Base-by-base conservation (phyloP, 495 filamentous ascomycete species). In the Aspergillus avenaceus region DNA sequence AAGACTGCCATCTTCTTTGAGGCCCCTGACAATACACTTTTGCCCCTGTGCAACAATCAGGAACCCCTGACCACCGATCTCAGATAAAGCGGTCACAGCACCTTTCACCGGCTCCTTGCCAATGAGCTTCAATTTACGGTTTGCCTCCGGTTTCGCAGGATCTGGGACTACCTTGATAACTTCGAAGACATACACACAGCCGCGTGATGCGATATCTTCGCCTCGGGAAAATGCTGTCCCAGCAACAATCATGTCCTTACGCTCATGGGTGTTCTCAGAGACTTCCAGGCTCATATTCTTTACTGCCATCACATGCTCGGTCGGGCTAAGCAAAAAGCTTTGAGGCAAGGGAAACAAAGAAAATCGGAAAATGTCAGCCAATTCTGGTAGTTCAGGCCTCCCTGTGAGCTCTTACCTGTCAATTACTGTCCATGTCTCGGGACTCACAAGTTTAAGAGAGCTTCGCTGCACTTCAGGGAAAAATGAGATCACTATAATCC, bases 11-110 rank as follows among this genome's bases (percentile, higher is more conserved):
- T 99, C 93, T 68, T 97, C 93, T 60, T 97, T 97, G 0, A 99
- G 75, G 29, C 93, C 93, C 42, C 93, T 77, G 2, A 99, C 90
- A 87, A 97, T 93, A 63, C 89, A 87, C 61, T 99, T 99, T 59
- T 97, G 93, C 2, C 93, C 93, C 62, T 99, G 95, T 0, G 91
- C 90, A 12, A 87, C 85, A 31, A 96, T 82, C 69, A 97, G 77
- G 50, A 96, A 87, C 0, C 92, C 92, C 60, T 97, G 91, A 0
- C 85, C 90, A n/a, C 93, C 93, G 27, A 96, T 83, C 24, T 85
- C 83, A 4, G 87, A 90, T 11, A 99, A 55, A 0, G 88, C 87
- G 4, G 90, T 96, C 11, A 99, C 87, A n/a, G 91, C 91, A 2
- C 93, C 93, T 50, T 92, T 88, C 23, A 96, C 90, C 19, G 91